phyloP scores from a whole-genome alignment of 2,329 filamentous ascomycete species.

The Penicillium sp. region DNA sequence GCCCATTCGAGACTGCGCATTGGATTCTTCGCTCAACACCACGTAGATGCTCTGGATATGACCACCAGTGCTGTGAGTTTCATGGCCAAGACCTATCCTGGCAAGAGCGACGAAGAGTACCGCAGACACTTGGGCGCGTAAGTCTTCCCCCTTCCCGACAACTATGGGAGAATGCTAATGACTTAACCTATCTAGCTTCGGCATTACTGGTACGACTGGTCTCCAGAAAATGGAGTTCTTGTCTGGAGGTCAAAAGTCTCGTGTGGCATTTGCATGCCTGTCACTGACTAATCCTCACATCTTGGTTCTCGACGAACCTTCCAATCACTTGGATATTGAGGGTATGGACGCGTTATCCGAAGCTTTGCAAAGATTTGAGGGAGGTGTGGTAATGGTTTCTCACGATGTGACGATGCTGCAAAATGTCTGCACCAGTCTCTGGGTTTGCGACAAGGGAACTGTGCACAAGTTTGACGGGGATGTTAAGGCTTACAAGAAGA shows the following conservation, averaged over 20 bases:
- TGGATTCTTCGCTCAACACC: constrained; percentile 97
- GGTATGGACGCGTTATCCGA: constrained; percentile 94
- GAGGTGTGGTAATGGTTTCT: constrained; percentile 95
- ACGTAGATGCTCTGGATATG: constrained; percentile 92
- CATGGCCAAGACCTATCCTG: constrained; percentile 90
- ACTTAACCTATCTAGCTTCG: constrained; percentile 46
- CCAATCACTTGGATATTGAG: constrained; percentile 98
- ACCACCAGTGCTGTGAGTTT: constrained; percentile 87
- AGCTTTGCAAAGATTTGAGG: constrained; percentile 81
- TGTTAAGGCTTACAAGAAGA: constrained; percentile 96
- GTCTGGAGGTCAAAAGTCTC: constrained; percentile 96
- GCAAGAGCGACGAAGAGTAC: constrained; percentile 93
- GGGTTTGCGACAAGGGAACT: constrained; percentile 92
- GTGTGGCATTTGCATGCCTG: constrained; percentile 96
- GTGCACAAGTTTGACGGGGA: constrained; percentile 96
- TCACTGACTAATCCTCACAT: constrained; percentile 94
- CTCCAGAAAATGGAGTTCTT: constrained; percentile 92
- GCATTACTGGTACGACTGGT: constrained; percentile 88
- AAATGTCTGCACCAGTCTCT: constrained; percentile 89
- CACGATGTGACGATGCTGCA: constrained; percentile 99
- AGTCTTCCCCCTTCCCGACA: constrained; percentile 38
- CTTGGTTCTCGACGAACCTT: constrained; percentile 95
- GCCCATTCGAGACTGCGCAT: constrained; percentile 84
- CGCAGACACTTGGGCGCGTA: constrained; percentile 89
- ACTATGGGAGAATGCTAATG: neutral